Evolutionary conservation across 768 basidiomycete genomes (phyloP), one percentile per base, ranked within the genome.

Genomic region (Lentinula detonsa): DNA sequence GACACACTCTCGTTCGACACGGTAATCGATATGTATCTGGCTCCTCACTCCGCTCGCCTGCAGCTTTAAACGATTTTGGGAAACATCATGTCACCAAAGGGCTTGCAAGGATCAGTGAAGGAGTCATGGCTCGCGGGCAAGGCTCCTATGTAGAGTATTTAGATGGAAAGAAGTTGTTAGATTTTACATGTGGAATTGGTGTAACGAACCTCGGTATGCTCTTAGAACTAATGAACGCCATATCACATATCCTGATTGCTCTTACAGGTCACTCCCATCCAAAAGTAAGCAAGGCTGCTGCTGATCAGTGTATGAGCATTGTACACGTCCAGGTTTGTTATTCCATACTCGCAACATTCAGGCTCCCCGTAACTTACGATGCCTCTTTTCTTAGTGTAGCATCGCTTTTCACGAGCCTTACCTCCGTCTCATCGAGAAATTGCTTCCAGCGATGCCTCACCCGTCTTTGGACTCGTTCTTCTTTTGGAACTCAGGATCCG

Each of bases 401-500:
- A 93, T 97, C 67, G 90, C 87, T 5, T 90, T 92, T 78, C 87
- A 92, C 66, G 85, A 82, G 64, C 92, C 94, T 0, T 94, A 96
- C 73, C 81, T 97, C 18, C 80, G 85, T 54, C 89, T 98, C 66
- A 89, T 98, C 68, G 84, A 96, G 71, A 83, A 82, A 59, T 81
- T 98, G 6, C 75, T 96, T 11, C 91, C 94, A 0, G 75, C 90
- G 61, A 95, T 98, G 94, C 95, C 95, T 2, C 76, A 95, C 74
- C 81, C 86, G 0, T 95, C 93, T 1, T 81, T 98, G 35, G 90
- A 96, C 71, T 92, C 92, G 28, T 98, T 98, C 81, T 97, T 95
- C 83, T 93, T 97, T 75, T 93, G 91, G 90, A 98, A 93, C 77
- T 95, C 94, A 2, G 96, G 96, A 2, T 88, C 93, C 0, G 96